These are phyloP conservation scores for Nakazawaea ishiwadae DNA, from an alignment of 805 yeast genomes.

Conservation along the genomic window DNA sequence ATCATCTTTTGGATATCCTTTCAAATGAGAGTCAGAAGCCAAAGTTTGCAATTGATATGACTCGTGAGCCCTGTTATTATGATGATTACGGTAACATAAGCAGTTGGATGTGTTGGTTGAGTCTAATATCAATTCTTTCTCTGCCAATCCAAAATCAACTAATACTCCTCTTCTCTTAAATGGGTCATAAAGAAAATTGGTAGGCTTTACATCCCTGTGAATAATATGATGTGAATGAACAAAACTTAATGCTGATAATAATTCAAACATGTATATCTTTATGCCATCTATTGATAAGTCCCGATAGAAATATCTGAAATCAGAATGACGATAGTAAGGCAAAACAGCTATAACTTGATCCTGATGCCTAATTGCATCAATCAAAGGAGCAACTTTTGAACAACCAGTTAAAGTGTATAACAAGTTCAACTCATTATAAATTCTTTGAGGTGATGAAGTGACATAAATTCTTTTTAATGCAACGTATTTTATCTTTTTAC, in stretches of 20 bases:
- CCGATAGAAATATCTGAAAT: constrained; percentile 81
- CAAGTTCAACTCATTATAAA: constrained; percentile 79
- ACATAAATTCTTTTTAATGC: constrained; percentile 93
- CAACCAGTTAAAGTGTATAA: constrained; percentile 66
- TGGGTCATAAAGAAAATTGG: constrained; percentile 68
- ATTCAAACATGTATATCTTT: constrained; percentile 72
- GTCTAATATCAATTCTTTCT: constrained; percentile 35
- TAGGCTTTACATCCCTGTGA: constrained; percentile 86
- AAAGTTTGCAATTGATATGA: constrained; percentile 27
- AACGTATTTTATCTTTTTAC: constrained; percentile 46
- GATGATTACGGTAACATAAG: constrained; percentile 40
- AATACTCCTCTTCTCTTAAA: constrained; percentile 68
- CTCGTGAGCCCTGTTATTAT: constrained; percentile 21
- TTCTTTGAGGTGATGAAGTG: constrained; percentile 90
- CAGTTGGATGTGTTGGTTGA: constrained; percentile 35
- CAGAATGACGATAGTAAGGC: constrained; percentile 88
- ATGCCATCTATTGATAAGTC: constrained; percentile 78
- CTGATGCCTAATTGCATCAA: constrained; percentile 80
- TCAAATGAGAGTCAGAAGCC: constrained; percentile 33
- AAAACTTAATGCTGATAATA: constrained; percentile 69
- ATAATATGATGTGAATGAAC: constrained; percentile 79
- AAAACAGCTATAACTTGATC: constrained; percentile 93
- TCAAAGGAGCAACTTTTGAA: constrained; percentile 76
- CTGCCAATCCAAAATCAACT: constrained; percentile 93
- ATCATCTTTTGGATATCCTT: constrained; percentile 85